Evolutionary conservation across 345 rosid species (phyloP), one percentile per base, ranked within the genome.

Genomic region (Bruguiera parviflora): DNA sequence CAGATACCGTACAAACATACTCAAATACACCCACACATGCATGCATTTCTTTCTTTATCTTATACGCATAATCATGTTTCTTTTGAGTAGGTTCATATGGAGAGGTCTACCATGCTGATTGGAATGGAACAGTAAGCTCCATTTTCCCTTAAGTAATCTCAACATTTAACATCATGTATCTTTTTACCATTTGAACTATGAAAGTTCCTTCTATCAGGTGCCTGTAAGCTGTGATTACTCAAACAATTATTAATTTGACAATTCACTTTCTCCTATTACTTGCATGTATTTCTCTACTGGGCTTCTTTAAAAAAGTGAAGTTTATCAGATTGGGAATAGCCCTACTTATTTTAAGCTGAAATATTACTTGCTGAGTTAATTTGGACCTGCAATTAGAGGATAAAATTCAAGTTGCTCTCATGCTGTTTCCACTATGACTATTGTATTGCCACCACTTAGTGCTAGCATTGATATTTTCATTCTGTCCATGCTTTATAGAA

Each of bases 31-130:
- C 49, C 49, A 43, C 49, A 13, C 49, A 3, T 22, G 4, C 15
- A 8, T 53, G 53, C 52, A 3, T 37, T 28, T 43, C 13, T 51
- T 27, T 65, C 1, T 61, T 16, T 46, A 20, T 53, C n/a, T 66
- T 21, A 33, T 21, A 20, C 33, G 52, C 43, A 11, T 22, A 58
- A 6, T 58, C n/a, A 22, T 68, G 47, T 71, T 60, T 75, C 53
- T 64, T 73, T 58, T 78, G 72, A 55, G 33, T 75, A 96, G 99
- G 99, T 66, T 96, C 99, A 60, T 96, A 96, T 77, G 99, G 99
- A 64, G 99, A 96, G 86, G 99, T 96, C 76, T 96, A 90, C 77
- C 86, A 77, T 77, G 99, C 99, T 73, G 99, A 96, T 69, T 90
- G 97, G 97, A 85, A 92, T 80, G 96, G 96, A 88, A 96, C 89